Evolutionary conservation across 768 basidiomycete genomes (phyloP), one percentile per base, ranked within the genome.

Genomic region (Mycena polygramma): DNA sequence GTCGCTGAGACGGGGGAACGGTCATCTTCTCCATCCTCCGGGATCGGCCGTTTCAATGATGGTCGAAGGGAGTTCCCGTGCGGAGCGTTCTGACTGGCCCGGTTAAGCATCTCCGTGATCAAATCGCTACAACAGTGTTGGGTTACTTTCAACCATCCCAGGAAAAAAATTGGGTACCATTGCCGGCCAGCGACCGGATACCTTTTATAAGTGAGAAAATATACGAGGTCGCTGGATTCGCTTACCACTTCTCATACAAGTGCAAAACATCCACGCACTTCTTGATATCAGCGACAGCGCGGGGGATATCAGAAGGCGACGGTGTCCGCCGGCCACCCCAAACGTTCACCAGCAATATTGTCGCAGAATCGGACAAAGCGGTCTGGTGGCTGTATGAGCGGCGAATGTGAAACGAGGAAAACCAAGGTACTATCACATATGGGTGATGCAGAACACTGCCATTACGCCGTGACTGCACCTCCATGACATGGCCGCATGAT

Each of bases 401-500:
- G 22, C 30, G 55, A 7, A 14, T 19, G 7, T 22, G 41, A 39
- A 41, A 41, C 2, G 39, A 24, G 3, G 6, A 14, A 14, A 11
- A 57, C 0, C 17, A 15, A 41, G 6, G 8, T 59, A 74, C 66
- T 43, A 72, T 62, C 6, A 22, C 53, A 3, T 57, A 20, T 75
- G 72, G 62, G 73, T 70, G 43, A 77, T 77, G 14, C 77, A 75
- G 4, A 71, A 75, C 59, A 84, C 83, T 57, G 45, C 62, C 51
- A 0, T 39, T 30, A 8, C 58, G 48, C n/a, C 48, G 51, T 11
- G 68, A 52, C 19, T 69, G 68, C 10, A 63, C 48, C 19, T 73
- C 67, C 63, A 85, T 73, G 20, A 89, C 83, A 70, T 84, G 85
- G 22, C 81, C 78, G 22, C 80, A 69, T 0, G 72, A 73, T 7